Base-by-base conservation (phyloP, 2,329 filamentous ascomycete species). In the Aspergillus brasiliensis region DNA sequence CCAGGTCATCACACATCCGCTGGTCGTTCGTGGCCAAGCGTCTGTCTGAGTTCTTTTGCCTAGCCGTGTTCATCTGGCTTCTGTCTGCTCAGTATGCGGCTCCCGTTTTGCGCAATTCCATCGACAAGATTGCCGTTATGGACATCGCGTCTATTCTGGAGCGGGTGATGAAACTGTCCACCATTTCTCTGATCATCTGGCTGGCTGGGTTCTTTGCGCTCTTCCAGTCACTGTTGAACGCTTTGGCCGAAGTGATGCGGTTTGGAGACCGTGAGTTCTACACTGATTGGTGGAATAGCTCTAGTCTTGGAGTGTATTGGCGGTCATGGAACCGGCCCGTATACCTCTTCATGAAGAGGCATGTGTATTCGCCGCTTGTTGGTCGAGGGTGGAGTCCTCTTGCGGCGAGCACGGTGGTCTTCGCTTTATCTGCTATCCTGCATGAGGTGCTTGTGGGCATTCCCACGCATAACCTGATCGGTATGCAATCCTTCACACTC, bases 251-350 rank as follows among this genome's bases (percentile, higher is more conserved):
- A 75, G 81, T 98, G 11, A 90, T 92, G 81, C 84, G 86, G 46
- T 99, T 99, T 70, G 95, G 90, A 17, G 95, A 99, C 74, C 86
- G 95, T 28, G 90, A 93, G 55, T 99, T 99, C 76, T 99, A 99
- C 76, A 89, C 91, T 38, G 92, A 97, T 71, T 99, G 95, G 95
- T 99, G 95, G 95, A 99, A 99, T 73, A 91, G 88, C 65, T 88
- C 88, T 57, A 92, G 88, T 65, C 82, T 98, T 6, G 91, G 93
- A 34, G 85, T 84, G 4, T 99, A 99, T 80, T 97, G 94, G 94
- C 88, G 93, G 21, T 91, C 89, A 0, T 99, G 95, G 95, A 99
- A 99, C 79, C 96, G 96, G 74, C 95, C 95, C 0, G 94, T 99
- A 5, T 96, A 96, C 72, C 89, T 92, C 60, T 99, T 97, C 77